Percentiles rank a stretch among this genome's conserved stretches.
Evolutionary conservation across 495 filamentous ascomycete species (phyloP).

Genomic region (Aspergillus conjunctus): DNA sequence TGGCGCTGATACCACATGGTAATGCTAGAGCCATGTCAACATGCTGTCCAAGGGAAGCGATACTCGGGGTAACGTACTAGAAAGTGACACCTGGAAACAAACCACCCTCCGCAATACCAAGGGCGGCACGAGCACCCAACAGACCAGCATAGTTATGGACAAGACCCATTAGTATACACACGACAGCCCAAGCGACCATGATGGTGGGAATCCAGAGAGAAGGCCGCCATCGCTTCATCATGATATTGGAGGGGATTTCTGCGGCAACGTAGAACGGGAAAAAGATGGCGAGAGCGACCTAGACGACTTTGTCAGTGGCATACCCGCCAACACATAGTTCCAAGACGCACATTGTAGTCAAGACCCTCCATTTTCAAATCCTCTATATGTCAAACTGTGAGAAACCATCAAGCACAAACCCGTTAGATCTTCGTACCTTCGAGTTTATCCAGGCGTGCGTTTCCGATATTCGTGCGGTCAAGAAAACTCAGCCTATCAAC

Average conservation of each 20-base stretch:
- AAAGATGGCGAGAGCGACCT: constrained; percentile 23
- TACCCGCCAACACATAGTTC: not conserved
- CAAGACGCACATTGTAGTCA: constrained; percentile 19
- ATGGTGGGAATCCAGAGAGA: constrained; percentile 20
- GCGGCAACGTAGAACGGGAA: constrained; percentile 25
- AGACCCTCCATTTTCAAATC: constrained; percentile 21
- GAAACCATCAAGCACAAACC: too few species aligned
- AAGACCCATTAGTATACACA: constrained; percentile 17
- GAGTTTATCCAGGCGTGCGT: constrained; percentile 19
- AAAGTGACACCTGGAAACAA: constrained; percentile 21
- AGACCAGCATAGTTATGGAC: constrained; percentile 16
- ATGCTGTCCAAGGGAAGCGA: not conserved
- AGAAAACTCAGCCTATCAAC: constrained; percentile 21
- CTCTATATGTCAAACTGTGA: not conserved
- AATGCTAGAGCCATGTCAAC: constrained; percentile 7
- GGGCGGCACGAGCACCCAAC: constrained; percentile 6
- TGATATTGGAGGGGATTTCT: constrained; percentile 24
- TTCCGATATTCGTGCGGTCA: constrained; percentile 24
- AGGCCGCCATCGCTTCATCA: constrained; percentile 20
- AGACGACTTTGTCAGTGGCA: not conserved
- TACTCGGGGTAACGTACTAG: constrained; percentile 7
- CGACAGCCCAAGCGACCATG: constrained; percentile 20
- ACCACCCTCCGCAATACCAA: constrained; percentile 20
- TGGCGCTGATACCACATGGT: constrained; percentile 24
- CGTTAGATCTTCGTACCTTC: not conserved